Conservation (phyloP, 73 alveolate genomes). For the Paramecium primaurelia region DNA sequence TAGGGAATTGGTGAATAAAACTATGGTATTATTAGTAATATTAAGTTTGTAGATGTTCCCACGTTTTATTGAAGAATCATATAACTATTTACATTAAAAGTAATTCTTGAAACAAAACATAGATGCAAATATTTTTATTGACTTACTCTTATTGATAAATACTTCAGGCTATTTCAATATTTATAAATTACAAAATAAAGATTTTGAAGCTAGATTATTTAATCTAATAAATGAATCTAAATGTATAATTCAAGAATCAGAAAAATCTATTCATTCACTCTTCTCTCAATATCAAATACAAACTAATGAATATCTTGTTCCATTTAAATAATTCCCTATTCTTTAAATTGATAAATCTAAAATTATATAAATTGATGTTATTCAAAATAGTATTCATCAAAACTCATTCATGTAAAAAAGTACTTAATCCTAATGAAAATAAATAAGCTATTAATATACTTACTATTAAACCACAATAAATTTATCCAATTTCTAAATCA, state of each 20-base stretch:
- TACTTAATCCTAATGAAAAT: background rate
- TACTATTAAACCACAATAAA: background rate
- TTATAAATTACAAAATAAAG: background rate
- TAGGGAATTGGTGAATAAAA: background rate
- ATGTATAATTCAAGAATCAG: background rate
- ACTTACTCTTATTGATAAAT: background rate
- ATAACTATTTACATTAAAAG: background rate
- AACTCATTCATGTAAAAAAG: background rate
- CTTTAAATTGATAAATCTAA: background rate
- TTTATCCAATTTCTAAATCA: background rate
- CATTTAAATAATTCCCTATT: background rate
- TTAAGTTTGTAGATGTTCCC: background rate
- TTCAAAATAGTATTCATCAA: background rate
- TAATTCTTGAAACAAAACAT: background rate
- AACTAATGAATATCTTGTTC: background rate
- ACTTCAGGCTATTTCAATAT: background rate
- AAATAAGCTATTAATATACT: background rate
- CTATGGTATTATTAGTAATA: background rate
- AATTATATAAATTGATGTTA: background rate
- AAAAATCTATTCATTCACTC: background rate
- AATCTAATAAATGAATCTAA: background rate
- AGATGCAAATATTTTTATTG: background rate
- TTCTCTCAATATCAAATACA: background rate
- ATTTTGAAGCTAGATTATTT: background rate
- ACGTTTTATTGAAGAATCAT: slow-evolving; percentile 8